Conservation (phyloP, 75 land plant genomes). For the Cryptomeria japonica region DNA sequence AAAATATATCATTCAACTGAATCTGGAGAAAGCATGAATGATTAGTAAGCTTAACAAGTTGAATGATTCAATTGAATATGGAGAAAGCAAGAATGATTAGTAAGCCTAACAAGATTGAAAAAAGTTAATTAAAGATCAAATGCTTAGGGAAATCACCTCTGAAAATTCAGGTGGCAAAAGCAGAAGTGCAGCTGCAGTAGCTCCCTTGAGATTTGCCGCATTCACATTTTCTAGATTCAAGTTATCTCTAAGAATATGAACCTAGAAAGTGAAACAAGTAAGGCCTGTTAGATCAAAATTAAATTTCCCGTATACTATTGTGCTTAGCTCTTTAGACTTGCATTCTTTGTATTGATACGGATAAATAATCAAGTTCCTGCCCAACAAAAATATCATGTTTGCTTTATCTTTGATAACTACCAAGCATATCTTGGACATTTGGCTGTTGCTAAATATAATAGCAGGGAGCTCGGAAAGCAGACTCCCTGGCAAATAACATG, state of each 20-base stretch:
- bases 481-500: not conserved
- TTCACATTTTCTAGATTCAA: constrained; percentile 59
- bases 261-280: constrained; percentile 46
- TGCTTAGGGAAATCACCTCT: constrained; percentile 53
- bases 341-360: not conserved
- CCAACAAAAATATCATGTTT: not conserved
- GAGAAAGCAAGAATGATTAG: not conserved
- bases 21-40: not conserved
- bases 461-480: not conserved
- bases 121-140: not conserved
- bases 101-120: not conserved
- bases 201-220: constrained; percentile 65
- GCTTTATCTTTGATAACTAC: not conserved
- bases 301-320: not conserved
- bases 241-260: constrained; percentile 65
- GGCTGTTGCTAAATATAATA: not conserved
- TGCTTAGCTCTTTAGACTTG: not conserved
- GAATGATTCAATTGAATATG: not conserved
- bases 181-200: constrained; percentile 77
- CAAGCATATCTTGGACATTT: not conserved
- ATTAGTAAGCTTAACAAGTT: not conserved
- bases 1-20: not conserved
- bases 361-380: not conserved
- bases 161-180: constrained; percentile 79
- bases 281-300: constrained; percentile 3